phyloP scores from a whole-genome alignment of 805 yeast species.

The Suhomyces kilbournensis region DNA sequence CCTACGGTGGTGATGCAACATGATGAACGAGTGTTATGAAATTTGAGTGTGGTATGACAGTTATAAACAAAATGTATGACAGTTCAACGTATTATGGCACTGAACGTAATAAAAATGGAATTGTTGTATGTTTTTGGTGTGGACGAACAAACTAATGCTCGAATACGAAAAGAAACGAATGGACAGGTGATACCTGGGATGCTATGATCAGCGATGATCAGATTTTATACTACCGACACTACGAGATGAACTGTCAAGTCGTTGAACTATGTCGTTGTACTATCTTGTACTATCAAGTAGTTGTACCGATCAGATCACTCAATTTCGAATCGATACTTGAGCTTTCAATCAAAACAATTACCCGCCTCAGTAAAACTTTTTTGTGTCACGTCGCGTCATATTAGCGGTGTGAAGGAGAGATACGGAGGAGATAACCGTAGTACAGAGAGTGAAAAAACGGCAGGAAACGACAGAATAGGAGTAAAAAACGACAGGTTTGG shows the following conservation, averaged over 20 bases:
- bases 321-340: background rate
- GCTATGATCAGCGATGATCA: background rate
- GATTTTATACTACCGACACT: background rate
- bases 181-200: background rate
- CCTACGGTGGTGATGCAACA: background rate
- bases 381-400: constrained; percentile 5
- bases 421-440: background rate
- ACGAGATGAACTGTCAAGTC: background rate
- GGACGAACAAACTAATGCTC: background rate
- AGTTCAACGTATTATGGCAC: too few relatives aligned
- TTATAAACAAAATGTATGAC: background rate
- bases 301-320: background rate
- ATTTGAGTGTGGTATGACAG: too few relatives aligned
- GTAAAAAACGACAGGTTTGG: background rate
- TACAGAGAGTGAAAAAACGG: background rate
- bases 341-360: background rate
- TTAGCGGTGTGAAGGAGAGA: background rate
- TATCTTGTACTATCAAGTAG: background rate
- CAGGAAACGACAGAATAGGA: background rate
- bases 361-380: constrained; percentile 5
- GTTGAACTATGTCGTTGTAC: background rate
- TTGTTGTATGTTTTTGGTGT: too few relatives aligned
- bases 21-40: background rate
- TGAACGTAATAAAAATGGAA: too few relatives aligned
- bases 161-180: background rate